Percentiles rank a stretch among this genome's conserved stretches.
phyloP scores from a whole-genome alignment of 768 basidiomycete species.

The Suillus occidentalis region DNA sequence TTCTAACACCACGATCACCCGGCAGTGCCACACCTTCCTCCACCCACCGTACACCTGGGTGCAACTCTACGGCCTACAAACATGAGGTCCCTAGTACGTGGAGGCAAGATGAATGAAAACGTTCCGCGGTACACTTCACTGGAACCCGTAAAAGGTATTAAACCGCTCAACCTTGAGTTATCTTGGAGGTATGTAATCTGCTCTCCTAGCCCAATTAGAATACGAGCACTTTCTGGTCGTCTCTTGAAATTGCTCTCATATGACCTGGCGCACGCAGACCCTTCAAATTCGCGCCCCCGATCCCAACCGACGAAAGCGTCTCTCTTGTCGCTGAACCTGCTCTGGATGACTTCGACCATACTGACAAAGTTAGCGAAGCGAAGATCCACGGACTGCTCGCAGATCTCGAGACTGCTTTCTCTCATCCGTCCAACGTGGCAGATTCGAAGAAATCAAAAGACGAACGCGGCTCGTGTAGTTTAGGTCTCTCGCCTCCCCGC shows the following conservation, averaged over 20 bases:
- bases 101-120: not conserved
- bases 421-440: not conserved
- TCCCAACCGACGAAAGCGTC: constrained; percentile 36
- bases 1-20: not conserved
- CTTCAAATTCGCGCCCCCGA: constrained; percentile 42
- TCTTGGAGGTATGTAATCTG: constrained; percentile 60
- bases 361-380: not conserved
- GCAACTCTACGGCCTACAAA: constrained; percentile 34
- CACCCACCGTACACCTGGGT: constrained; percentile 49
- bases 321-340: constrained; percentile 15
- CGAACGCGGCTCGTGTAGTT: constrained; percentile 21
- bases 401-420: not conserved
- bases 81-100: constrained; percentile 13
- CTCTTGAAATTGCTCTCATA: constrained; percentile 1
- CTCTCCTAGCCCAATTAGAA: not conserved
- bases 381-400: not conserved
- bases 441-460: constrained; percentile 1
- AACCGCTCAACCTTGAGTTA: constrained; percentile 57
- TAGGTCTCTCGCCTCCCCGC: constrained; percentile 28
- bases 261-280: constrained; percentile 34
- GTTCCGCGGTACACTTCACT: constrained; percentile 28
- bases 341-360: constrained; percentile 14
- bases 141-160: constrained; percentile 57
- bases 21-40: constrained; percentile 55
- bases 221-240: not conserved